Percentiles rank a stretch among this genome's conserved stretches.
These are phyloP conservation scores for Anethum foeniculum DNA, from an alignment of 140 eudicot species.

Conservation along the genomic window DNA sequence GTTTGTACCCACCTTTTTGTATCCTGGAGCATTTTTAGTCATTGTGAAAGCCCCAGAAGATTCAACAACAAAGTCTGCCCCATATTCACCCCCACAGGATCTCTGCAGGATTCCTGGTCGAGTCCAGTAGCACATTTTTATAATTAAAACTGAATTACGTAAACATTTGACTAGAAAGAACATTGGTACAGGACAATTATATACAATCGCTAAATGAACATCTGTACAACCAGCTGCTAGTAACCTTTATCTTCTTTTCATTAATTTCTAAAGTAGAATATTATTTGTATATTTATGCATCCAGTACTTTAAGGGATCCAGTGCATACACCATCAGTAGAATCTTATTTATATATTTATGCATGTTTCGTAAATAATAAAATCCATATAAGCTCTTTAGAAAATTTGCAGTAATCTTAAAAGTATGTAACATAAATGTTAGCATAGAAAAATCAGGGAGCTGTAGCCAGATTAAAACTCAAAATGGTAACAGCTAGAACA, in stretches of 20 bases:
- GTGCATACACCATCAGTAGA: conserved; percentile 79
- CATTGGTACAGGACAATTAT: neutral
- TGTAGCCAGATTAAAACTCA: too few relatives aligned
- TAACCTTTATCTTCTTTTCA: conserved; percentile 69
- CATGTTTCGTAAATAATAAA: conserved; percentile 31
- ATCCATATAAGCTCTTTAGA: neutral
- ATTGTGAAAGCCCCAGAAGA: conserved; percentile 89
- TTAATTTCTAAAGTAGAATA: conserved; percentile 68
- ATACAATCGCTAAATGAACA: neutral
- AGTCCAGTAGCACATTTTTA: neutral
- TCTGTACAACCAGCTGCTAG: conserved; percentile 59
- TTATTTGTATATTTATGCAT: too few relatives aligned
- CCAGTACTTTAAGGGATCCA: too few relatives aligned
- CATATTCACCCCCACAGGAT: conserved; percentile 90
- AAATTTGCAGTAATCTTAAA: neutral
- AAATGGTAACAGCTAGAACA: too few relatives aligned
- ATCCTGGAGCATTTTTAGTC: conserved; percentile 66
- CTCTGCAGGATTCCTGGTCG: conserved; percentile 65
- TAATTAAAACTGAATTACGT: neutral
- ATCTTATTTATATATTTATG: conserved; percentile 94
- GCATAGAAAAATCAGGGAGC: neutral
- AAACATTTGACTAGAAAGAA: neutral
- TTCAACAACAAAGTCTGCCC: conserved; percentile 88
- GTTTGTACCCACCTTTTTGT: conserved; percentile 50
- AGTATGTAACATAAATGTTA: neutral